Conservation (phyloP, 2,329 filamentous ascomycete species). For the Phialemoniopsis sp. region DNA sequence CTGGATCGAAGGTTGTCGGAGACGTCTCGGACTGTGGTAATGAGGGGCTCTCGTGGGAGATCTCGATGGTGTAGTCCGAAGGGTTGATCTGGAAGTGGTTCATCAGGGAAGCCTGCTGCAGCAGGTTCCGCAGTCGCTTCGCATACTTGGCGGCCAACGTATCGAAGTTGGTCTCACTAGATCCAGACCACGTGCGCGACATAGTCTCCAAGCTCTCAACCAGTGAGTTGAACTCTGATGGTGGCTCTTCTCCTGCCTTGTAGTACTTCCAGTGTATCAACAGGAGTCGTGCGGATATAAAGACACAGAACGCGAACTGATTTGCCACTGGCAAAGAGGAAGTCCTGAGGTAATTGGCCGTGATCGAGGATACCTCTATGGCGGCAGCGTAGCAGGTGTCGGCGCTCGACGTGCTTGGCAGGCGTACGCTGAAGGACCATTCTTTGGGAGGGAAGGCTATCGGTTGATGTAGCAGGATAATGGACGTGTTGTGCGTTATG, state of each 20-base stretch:
- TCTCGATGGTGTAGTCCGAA: too few species aligned
- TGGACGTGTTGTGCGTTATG: slow-evolving; percentile 42
- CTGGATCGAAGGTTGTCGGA: too few species aligned
- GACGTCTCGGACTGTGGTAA: too few species aligned
- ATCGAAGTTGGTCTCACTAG: slow-evolving; percentile 9
- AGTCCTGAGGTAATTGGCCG: slow-evolving; percentile 34
- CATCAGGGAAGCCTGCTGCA: slow-evolving; percentile 6
- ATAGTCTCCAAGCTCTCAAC: slow-evolving; percentile 27
- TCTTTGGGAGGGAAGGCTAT: slow-evolving; percentile 35
- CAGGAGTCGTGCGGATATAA: slow-evolving; percentile 36
- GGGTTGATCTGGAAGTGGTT: too few species aligned
- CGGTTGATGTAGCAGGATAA: slow-evolving; percentile 40
- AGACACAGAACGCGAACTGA: slow-evolving; percentile 39
- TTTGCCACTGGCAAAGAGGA: slow-evolving; percentile 14
- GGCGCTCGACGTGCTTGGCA: slow-evolving; percentile 37
- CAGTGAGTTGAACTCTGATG: slow-evolving; percentile 23
- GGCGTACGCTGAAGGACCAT: slow-evolving; percentile 14
- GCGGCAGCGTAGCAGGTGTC: slow-evolving; percentile 41
- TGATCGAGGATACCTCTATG: slow-evolving; percentile 37
- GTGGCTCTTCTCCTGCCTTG: slow-evolving; percentile 16
- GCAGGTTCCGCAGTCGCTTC: slow-evolving; percentile 18
- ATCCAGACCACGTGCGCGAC: slow-evolving; percentile 28
- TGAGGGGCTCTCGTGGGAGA: too few species aligned
- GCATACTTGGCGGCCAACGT: slow-evolving; percentile 30
- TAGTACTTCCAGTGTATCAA: slow-evolving; percentile 25